Evolutionary conservation across 2,329 filamentous ascomycete genomes (phyloP).

Genomic region (Alternaria solani): DNA sequence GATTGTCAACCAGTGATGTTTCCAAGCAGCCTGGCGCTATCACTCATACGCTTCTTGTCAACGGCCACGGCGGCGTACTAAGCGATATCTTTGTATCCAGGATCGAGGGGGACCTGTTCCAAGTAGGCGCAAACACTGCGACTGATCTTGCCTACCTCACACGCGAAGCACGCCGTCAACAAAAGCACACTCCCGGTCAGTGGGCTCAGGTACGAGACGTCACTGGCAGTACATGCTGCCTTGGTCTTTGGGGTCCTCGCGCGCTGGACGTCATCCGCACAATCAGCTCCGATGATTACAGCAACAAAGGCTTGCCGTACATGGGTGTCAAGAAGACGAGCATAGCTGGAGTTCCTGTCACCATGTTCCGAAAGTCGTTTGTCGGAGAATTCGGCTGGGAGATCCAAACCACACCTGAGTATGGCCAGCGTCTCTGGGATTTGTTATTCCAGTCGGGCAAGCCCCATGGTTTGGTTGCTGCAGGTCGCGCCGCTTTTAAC

Average conservation of each 20-base stretch:
- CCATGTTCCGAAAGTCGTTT: constrained; percentile 64
- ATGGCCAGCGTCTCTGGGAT: constrained; percentile 67
- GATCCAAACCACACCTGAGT: constrained; percentile 67
- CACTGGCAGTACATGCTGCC: constrained; percentile 66
- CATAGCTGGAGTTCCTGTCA: constrained; percentile 65
- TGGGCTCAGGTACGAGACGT: constrained; percentile 65
- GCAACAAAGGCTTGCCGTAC: constrained; percentile 58
- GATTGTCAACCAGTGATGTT: constrained; percentile 62
- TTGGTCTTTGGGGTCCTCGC: constrained; percentile 70
- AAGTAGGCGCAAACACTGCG: constrained; percentile 65
- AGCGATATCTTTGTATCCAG: constrained; percentile 67
- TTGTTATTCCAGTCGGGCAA: constrained; percentile 64
- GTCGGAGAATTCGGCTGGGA: constrained; percentile 71
- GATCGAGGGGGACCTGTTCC: constrained; percentile 60
- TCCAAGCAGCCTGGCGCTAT: constrained; percentile 59
- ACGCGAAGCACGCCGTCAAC: constrained; percentile 62
- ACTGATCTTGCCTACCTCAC: constrained; percentile 64
- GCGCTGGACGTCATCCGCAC: constrained; percentile 60
- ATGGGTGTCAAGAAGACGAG: constrained; percentile 59
- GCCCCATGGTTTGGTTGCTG: constrained; percentile 64
- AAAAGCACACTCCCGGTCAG: constrained; percentile 49
- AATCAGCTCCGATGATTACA: constrained; percentile 58
- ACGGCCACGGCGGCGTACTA: constrained; percentile 61
- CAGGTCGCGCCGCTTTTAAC: constrained; percentile 66
- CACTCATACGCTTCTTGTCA: constrained; percentile 65